These are phyloP conservation scores for Penicillium olsonii DNA, from an alignment of 2,329 filamentous ascomycete species.

Conservation along the genomic window DNA sequence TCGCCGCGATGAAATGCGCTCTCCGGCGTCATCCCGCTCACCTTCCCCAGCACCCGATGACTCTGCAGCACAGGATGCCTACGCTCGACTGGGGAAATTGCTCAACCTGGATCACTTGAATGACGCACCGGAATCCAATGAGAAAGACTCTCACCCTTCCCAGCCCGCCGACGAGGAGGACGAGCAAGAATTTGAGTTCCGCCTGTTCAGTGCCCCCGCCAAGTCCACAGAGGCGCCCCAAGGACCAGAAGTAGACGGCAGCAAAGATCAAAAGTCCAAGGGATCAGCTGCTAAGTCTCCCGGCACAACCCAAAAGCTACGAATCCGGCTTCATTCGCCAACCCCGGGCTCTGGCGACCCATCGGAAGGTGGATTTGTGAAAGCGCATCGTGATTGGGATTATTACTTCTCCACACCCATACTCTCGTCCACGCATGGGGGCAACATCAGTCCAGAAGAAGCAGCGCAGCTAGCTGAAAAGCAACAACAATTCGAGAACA, in stretches of 20 bases:
- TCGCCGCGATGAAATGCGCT: conserved; percentile 39
- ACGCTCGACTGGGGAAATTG: conserved; percentile 35
- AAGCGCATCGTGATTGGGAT: conserved; percentile 44
- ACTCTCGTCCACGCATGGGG: conserved; percentile 19
- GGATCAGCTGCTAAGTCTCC: background rate
- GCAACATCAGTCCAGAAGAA: conserved; percentile 7
- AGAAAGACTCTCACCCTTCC: conserved; percentile 2
- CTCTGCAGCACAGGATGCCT: conserved; percentile 28
- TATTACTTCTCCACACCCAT: conserved; percentile 44
- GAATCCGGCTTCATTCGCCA: conserved; percentile 42
- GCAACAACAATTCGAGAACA: conserved; percentile 37
- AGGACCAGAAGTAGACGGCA: background rate
- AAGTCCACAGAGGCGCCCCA: conserved; percentile 14
- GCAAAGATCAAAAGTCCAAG: background rate
- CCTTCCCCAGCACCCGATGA: conserved; percentile 34
- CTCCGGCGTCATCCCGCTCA: conserved; percentile 31
- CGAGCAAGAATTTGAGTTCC: conserved; percentile 48
- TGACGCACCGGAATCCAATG: background rate
- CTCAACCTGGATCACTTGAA: conserved; percentile 35
- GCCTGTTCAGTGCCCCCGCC: conserved; percentile 40
- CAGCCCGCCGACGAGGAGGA: conserved; percentile 30
- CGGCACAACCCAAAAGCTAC: conserved; percentile 37
- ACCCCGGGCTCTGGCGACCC: conserved; percentile 30
- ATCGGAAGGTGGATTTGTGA: conserved; percentile 40
- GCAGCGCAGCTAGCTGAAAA: conserved; percentile 15